phyloP scores from a whole-genome alignment of 768 basidiomycete species.

The Suillus bovinus region DNA sequence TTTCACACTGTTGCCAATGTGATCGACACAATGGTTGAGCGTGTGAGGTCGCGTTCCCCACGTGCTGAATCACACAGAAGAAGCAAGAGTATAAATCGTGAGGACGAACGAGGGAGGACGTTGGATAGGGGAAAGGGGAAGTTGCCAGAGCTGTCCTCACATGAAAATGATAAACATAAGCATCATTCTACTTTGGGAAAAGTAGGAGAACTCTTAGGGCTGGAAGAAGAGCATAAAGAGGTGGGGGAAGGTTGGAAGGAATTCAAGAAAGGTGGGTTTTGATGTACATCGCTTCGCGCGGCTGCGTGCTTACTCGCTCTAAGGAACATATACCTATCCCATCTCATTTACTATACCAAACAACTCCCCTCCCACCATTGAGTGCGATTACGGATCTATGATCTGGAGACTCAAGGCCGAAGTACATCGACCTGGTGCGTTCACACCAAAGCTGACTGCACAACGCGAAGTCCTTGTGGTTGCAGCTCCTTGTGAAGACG shows the following conservation, averaged over 20 bases:
- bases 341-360: slow-evolving; percentile 89
- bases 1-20: slow-evolving; percentile 50
- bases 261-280: slow-evolving; percentile 75
- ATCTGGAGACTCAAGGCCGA: slow-evolving; percentile 77
- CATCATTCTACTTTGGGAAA: neutral
- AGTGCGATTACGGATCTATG: slow-evolving; percentile 75
- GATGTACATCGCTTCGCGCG: neutral
- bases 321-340: slow-evolving; percentile 93
- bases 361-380: slow-evolving; percentile 76
- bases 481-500: slow-evolving; percentile 74
- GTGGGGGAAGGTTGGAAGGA: slow-evolving; percentile 74
- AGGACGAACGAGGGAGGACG: slow-evolving; percentile 28
- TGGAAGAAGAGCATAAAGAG: slow-evolving; percentile 32
- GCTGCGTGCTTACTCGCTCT: slow-evolving; percentile 7
- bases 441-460: slow-evolving; percentile 74
- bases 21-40: slow-evolving; percentile 41
- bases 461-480: slow-evolving; percentile 74
- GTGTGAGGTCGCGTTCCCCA: slow-evolving; percentile 48
- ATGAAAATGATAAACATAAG: slow-evolving; percentile 26
- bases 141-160: slow-evolving; percentile 3
- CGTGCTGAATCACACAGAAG: slow-evolving; percentile 16
- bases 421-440: slow-evolving; percentile 85
- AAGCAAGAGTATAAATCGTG: slow-evolving; percentile 15
- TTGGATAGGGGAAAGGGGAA: slow-evolving; percentile 29
- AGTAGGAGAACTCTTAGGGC: slow-evolving; percentile 2